phyloP scores from a whole-genome alignment of 2,329 filamentous ascomycete genomes.

The Colletotrichum ledebouriae region DNA sequence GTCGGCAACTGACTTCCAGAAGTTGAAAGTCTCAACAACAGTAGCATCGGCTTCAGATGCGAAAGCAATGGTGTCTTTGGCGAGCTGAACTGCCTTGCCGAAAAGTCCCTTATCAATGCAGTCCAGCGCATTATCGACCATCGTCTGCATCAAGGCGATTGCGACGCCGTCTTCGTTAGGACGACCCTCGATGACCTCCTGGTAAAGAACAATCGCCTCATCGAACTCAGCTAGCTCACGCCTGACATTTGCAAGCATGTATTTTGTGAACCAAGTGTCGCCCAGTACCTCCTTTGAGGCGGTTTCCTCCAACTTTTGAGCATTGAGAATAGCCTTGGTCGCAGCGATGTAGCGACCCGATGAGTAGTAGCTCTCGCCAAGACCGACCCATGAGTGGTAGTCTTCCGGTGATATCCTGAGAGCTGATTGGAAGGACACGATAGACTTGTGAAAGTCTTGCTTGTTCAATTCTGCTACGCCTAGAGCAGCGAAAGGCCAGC shows the following conservation, averaged over 20 bases:
- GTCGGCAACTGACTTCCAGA: slow-evolving; percentile 94
- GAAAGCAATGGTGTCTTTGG: slow-evolving; percentile 76
- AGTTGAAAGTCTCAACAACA: slow-evolving; percentile 83
- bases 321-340: slow-evolving; percentile 89
- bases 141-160: slow-evolving; percentile 88
- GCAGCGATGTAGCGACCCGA: slow-evolving; percentile 96
- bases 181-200: slow-evolving; percentile 76
- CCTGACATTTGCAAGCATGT: slow-evolving; percentile 96
- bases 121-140: slow-evolving; percentile 84
- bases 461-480: slow-evolving; percentile 96
- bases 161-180: slow-evolving; percentile 86
- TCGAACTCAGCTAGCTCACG: slow-evolving; percentile 93
- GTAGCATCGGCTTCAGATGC: slow-evolving; percentile 72
- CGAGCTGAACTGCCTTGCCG: slow-evolving; percentile 82
- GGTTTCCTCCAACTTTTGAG: slow-evolving; percentile 78
- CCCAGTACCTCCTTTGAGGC: slow-evolving; percentile 57
- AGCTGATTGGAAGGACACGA: slow-evolving; percentile 92
- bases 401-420: slow-evolving; percentile 86
- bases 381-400: slow-evolving; percentile 95
- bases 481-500: slow-evolving; percentile 95
- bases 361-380: slow-evolving; percentile 97
- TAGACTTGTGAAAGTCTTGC: slow-evolving; percentile 88
- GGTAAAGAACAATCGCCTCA: slow-evolving; percentile 82
- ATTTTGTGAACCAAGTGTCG: slow-evolving; percentile 94
- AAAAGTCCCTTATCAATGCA: slow-evolving; percentile 87